Conservation (phyloP, 2,329 filamentous ascomycete species). For the Akanthomyces muscarius region DNA sequence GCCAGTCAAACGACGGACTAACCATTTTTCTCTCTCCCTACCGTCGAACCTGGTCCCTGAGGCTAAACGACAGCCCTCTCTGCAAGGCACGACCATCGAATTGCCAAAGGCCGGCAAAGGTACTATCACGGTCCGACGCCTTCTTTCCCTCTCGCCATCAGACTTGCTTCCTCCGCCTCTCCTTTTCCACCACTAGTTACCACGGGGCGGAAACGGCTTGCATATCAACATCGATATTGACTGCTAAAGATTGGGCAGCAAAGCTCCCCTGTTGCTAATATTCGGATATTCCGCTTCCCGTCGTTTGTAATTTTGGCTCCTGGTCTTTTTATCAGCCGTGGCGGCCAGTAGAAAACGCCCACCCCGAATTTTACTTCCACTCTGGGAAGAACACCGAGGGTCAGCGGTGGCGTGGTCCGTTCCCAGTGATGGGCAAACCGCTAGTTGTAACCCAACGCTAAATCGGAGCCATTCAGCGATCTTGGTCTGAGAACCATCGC, state of each 20-base stretch:
- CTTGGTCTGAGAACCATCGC: background rate
- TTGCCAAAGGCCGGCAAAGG: background rate
- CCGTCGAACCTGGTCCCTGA: background rate
- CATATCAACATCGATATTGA: too few relatives aligned
- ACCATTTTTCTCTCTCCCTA: background rate
- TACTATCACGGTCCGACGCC: too few relatives aligned
- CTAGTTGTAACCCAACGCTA: background rate
- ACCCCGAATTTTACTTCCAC: slow-evolving; percentile 1
- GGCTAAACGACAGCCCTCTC: background rate
- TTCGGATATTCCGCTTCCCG: too few relatives aligned
- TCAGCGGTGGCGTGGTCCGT: background rate
- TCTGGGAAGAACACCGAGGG: background rate
- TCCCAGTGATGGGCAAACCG: background rate
- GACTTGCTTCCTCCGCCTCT: too few relatives aligned
- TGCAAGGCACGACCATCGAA: background rate
- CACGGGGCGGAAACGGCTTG: too few relatives aligned
- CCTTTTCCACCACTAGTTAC: too few relatives aligned
- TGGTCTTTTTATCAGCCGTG: background rate
- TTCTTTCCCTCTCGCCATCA: too few relatives aligned
- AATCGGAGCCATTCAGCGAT: too few relatives aligned
- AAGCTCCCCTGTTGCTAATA: too few relatives aligned
- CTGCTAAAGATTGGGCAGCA: too few relatives aligned
- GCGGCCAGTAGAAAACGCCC: background rate
- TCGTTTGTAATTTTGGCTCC: too few relatives aligned
- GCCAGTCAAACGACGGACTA: background rate